Evolutionary conservation across 2,329 filamentous ascomycete genomes (phyloP).

Genomic region (Pyrenophora tritici-repentis): DNA sequence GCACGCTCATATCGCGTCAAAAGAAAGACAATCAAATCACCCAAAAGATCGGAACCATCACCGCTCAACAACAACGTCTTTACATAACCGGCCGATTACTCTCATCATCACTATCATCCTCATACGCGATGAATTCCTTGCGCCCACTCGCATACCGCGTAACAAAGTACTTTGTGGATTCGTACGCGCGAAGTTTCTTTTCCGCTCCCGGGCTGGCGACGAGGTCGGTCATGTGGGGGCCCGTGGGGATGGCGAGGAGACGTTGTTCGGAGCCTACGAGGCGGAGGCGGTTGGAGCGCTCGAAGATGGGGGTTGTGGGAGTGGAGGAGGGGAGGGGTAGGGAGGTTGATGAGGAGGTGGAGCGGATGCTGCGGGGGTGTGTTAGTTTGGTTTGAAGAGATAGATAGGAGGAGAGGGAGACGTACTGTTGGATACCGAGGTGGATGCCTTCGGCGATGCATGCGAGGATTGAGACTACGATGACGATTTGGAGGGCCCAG

Average conservation of each 20-base stretch:
- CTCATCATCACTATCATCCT: constrained; percentile 42
- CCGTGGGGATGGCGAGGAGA: constrained; percentile 25
- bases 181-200: constrained; percentile 34
- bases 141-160: constrained; percentile 22
- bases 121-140: constrained; percentile 32
- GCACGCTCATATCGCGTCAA: too few relatives aligned
- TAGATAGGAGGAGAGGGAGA: background rate
- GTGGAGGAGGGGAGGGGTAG: background rate
- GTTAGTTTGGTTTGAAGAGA: background rate
- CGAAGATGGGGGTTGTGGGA: background rate
- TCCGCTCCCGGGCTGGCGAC: constrained; percentile 32
- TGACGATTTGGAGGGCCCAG: constrained; percentile 33
- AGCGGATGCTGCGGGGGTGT: background rate
- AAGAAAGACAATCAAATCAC: too few relatives aligned
- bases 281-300: constrained; percentile 10
- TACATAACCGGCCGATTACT: constrained; percentile 41
- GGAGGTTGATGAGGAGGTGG: background rate
- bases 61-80: too few relatives aligned
- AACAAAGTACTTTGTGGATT: constrained; percentile 23
- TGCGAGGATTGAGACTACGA: constrained; percentile 33
- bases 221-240: background rate
- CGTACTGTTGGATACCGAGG: constrained; percentile 27
- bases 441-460: constrained; percentile 36
- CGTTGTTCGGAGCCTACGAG: constrained; percentile 28
- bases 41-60: too few relatives aligned